Percentiles rank a stretch among this genome's conserved stretches.
These are phyloP conservation scores for Chytriomyces sp. DNA, from an alignment of 192 early-diverging fungal genomes.

Conservation along the genomic window DNA sequence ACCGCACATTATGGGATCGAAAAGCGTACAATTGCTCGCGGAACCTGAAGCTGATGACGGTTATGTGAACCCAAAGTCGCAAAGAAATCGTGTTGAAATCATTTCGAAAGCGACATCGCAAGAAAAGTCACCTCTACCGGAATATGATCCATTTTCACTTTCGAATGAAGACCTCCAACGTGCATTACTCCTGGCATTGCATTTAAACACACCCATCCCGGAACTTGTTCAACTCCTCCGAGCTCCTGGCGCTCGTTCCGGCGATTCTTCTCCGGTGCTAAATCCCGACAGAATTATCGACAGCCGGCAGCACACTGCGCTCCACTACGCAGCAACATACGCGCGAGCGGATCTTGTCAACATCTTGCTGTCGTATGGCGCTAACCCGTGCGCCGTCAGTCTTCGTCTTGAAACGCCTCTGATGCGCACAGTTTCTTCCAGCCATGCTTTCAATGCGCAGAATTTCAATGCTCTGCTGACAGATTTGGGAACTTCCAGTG, in stretches of 20 bases:
- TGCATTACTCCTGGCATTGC: conserved; percentile 5
- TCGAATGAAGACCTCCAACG: conserved; percentile 25
- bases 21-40: not conserved
- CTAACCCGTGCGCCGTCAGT: conserved; percentile 12
- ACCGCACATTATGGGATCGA: not conserved
- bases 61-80: not conserved
- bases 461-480: conserved; percentile 12
- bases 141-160: not conserved
- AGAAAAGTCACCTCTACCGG: not conserved
- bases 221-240: conserved; percentile 16
- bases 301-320: conserved; percentile 24
- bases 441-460: conserved; percentile 18
- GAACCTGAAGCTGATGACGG: not conserved
- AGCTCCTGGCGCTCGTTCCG: not conserved
- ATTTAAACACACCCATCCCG: not conserved
- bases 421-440: conserved; percentile 28
- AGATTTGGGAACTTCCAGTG: conserved; percentile 7
- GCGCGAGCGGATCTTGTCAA: conserved; percentile 16
- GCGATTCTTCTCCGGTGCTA: not conserved
- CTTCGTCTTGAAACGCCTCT: conserved; percentile 30
- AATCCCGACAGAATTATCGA: conserved; percentile 37
- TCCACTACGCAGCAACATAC: conserved; percentile 37
- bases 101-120: not conserved
- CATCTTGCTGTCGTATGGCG: conserved; percentile 17
- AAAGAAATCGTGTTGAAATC: not conserved